Conservation (phyloP, 2,329 filamentous ascomycete genomes). For the Colletotrichum tamarilloi region DNA sequence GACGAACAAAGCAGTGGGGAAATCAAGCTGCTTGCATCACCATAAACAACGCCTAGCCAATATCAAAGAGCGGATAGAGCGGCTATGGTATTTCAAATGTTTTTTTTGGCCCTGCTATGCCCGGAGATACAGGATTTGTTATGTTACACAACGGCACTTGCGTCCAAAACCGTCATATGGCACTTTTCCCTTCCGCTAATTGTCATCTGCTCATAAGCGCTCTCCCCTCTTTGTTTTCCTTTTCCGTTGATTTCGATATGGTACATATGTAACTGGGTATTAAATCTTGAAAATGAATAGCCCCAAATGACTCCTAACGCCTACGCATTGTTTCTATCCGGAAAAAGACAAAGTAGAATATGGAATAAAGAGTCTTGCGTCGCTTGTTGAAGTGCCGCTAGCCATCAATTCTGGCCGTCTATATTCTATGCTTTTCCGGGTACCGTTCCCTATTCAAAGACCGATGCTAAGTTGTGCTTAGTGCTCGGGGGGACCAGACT, state of each 20-base stretch:
- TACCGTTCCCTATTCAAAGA: neutral
- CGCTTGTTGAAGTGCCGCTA: neutral
- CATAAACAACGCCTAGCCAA: neutral
- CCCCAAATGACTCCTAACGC: neutral
- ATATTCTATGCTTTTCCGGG: neutral
- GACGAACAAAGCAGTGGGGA: neutral
- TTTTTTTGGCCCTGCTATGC: neutral
- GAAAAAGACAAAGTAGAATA: neutral
- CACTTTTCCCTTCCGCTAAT: neutral
- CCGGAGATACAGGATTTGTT: neutral
- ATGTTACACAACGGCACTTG: neutral
- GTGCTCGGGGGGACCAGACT: neutral
- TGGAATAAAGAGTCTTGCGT: neutral
- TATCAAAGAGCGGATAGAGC: neutral
- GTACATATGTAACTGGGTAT: neutral
- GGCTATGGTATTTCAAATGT: neutral
- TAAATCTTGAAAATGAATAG: neutral
- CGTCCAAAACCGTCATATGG: neutral
- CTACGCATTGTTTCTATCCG: neutral
- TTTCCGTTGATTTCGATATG: neutral
- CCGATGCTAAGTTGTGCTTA: neutral
- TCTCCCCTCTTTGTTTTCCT: neutral
- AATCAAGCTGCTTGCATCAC: neutral
- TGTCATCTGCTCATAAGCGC: neutral
- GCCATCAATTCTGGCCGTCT: neutral